Conservation (phyloP, 2,329 filamentous ascomycete genomes). For the Aaosphaeria pasadenensis region DNA sequence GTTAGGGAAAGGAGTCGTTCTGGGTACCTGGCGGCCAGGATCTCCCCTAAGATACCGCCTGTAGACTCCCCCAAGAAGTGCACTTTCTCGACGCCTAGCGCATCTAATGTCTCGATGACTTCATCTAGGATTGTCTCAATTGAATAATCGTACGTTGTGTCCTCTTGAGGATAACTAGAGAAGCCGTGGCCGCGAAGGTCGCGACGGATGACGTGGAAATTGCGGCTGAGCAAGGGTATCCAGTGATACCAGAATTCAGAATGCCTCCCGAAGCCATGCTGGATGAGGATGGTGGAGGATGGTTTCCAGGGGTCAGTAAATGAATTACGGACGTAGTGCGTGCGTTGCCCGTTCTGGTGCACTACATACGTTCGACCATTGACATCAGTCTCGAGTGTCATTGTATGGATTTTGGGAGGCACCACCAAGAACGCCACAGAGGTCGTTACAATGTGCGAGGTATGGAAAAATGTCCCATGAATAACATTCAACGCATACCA, state of each 20-base stretch:
- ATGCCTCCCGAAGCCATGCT: conserved; percentile 37
- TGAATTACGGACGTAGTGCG: conserved; percentile 25
- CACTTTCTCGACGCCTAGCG: conserved; percentile 24
- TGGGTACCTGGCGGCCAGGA: conserved; percentile 30
- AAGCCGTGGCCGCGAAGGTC: conserved; percentile 34
- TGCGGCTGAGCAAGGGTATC: conserved; percentile 28
- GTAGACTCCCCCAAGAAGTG: conserved; percentile 37
- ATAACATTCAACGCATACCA: no score
- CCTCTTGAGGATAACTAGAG: conserved; percentile 19
- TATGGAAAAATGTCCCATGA: no score
- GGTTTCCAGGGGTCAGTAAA: conserved; percentile 33
- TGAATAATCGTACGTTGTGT: conserved; percentile 14
- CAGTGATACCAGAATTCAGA: conserved; percentile 36
- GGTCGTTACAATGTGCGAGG: no score
- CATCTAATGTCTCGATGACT: conserved; percentile 34
- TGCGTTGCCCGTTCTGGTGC: conserved; percentile 28
- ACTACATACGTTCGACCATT: conserved; percentile 22
- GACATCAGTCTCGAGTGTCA: conserved; percentile 19
- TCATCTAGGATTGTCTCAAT: conserved; percentile 28
- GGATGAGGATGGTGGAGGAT: conserved; percentile 32
- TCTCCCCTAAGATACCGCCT: conserved; percentile 31
- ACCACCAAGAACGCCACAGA: no score
- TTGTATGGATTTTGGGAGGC: neutral
- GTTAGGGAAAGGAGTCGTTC: conserved; percentile 27
- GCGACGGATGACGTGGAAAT: conserved; percentile 32